A percentile compares a stretch with the other conserved stretches of the same genome.
phyloP scores from a whole-genome alignment of 129 eudicot genomes.

The Lactuca saligna region DNA sequence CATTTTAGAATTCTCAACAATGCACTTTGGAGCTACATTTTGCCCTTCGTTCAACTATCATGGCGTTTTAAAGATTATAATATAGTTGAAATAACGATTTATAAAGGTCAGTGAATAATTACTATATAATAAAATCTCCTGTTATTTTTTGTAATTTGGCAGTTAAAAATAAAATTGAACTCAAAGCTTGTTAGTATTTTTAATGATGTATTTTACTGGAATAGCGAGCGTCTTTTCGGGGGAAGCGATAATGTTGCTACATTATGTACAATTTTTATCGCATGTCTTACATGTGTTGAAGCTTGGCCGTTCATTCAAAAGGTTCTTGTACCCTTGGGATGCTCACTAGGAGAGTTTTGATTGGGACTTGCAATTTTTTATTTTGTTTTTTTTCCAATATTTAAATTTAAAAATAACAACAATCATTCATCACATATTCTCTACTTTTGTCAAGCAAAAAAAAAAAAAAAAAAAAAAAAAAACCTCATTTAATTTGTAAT shows the following conservation, averaged over 20 bases:
- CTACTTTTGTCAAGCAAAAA: background rate
- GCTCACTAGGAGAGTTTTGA: slow-evolving; percentile 14
- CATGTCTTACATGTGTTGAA: slow-evolving; percentile 6
- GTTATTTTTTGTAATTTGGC: background rate
- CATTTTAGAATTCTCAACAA: too few relatives aligned
- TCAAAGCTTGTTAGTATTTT: too few relatives aligned
- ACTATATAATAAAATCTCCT: too few relatives aligned
- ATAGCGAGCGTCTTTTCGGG: background rate
- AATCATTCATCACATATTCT: slow-evolving; percentile 8
- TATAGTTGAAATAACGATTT: too few relatives aligned
- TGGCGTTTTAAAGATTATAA: too few relatives aligned
- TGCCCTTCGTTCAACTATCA: too few relatives aligned
- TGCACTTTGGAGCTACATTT: too few relatives aligned
- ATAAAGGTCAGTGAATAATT: too few relatives aligned
- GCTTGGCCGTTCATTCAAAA: slow-evolving; percentile 9
- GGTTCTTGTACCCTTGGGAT: slow-evolving; percentile 10
- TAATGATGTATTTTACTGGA: background rate
- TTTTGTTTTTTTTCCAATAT: background rate
- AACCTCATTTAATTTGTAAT: background rate
- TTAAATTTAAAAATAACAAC: background rate
- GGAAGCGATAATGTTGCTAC: background rate
- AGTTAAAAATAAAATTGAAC: too few relatives aligned
- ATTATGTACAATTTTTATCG: slow-evolving; percentile 1
- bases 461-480: background rate
- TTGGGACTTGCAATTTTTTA: background rate